Conservation (phyloP, 352 stramenopile species). For the Phytophthora idaei region DNA sequence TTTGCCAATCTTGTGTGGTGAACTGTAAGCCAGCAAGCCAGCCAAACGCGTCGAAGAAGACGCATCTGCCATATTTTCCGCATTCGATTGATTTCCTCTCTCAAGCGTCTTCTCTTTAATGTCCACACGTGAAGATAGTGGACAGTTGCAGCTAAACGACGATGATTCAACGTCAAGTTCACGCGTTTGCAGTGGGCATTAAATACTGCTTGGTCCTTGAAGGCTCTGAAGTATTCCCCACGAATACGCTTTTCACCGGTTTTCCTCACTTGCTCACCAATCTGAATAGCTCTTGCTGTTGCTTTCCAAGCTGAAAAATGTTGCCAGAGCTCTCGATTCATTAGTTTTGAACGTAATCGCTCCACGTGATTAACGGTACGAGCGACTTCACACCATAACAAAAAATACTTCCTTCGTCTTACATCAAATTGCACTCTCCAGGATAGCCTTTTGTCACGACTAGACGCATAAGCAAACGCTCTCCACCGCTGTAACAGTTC, state of each 20-base stretch:
- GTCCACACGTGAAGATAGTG: constrained; percentile 8
- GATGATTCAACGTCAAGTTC: constrained; percentile 3
- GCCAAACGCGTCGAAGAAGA: constrained; percentile 25
- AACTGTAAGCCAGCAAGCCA: constrained; percentile 20
- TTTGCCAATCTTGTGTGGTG: constrained; percentile 15
- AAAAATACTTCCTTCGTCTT: constrained; percentile 29
- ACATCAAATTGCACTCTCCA: constrained; percentile 30
- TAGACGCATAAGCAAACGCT: constrained; percentile 14
- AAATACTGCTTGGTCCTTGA: constrained; percentile 17
- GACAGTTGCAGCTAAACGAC: constrained; percentile 18
- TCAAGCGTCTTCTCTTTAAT: constrained; percentile 11
- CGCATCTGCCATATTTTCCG: constrained; percentile 17
- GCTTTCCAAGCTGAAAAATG: constrained; percentile 38
- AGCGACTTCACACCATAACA: constrained; percentile 36
- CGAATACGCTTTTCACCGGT: constrained; percentile 7
- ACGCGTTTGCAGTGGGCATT: constrained; percentile 4
- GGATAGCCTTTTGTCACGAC: constrained; percentile 15
- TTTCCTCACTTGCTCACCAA: constrained; percentile 13
- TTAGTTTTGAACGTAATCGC: constrained; percentile 14
- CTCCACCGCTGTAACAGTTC: constrained; percentile 25
- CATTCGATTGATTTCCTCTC: constrained; percentile 9
- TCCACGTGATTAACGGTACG: constrained; percentile 13
- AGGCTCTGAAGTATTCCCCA: constrained; percentile 18
- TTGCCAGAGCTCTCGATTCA: constrained; percentile 11
- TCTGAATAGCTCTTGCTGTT: constrained; percentile 19